Conservation (phyloP, 169 alveolate genomes). For the Besnoitia besnoiti region DNA sequence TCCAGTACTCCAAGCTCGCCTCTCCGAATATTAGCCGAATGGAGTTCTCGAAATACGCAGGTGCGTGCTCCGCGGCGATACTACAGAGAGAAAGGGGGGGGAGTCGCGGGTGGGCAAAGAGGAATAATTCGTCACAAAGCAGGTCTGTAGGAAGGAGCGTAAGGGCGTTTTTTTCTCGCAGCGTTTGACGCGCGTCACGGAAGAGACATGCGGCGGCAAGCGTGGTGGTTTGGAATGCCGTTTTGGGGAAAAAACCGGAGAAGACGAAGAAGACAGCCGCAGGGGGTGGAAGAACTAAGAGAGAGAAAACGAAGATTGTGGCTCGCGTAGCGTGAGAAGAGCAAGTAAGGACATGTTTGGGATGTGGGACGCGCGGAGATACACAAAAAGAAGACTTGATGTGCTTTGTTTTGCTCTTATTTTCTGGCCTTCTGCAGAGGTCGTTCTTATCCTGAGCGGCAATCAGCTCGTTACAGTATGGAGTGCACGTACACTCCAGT, state of each 20-base stretch:
- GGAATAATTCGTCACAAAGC: too few species aligned
- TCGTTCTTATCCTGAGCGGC: constrained; percentile 28
- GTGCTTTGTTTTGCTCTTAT: too few species aligned
- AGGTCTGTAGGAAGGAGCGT: too few species aligned
- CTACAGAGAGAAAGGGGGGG: too few species aligned
- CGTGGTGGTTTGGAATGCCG: too few species aligned
- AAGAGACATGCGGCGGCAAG: too few species aligned
- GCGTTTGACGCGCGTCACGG: too few species aligned
- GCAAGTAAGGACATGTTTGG: too few species aligned
- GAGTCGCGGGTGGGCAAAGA: too few species aligned
- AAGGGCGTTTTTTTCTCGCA: too few species aligned
- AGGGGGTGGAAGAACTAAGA: background rate
- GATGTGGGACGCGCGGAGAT: too few species aligned
- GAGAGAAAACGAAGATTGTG: background rate
- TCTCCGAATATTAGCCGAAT: constrained; percentile 23
- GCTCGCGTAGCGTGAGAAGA: too few species aligned
- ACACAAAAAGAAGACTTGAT: background rate
- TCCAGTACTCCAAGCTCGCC: background rate
- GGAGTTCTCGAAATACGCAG: constrained; percentile 42
- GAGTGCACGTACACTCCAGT: constrained; percentile 25
- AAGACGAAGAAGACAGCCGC: background rate
- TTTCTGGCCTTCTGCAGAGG: constrained; percentile 6
- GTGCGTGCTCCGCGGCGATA: background rate
- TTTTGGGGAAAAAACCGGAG: background rate
- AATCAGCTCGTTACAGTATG: constrained; percentile 27